Evolutionary conservation across 768 basidiomycete species (phyloP), one percentile per base, ranked within the genome.

Genomic region (Trametes cingulata): DNA sequence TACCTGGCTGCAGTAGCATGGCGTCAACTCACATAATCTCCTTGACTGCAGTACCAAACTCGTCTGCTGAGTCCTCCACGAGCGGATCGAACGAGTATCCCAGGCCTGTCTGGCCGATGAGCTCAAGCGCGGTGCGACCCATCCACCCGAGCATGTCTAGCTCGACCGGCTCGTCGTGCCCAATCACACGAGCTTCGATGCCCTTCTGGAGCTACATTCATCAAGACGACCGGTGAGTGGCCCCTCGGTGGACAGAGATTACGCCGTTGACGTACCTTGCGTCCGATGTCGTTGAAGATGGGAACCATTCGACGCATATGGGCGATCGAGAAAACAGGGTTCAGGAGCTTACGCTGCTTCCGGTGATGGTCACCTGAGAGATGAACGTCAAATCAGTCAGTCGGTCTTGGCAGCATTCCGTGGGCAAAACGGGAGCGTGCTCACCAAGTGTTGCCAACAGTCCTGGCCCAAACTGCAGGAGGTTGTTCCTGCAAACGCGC

Each of bases 381-480:
- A 33, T 33, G 6, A 33, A 10, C 29, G 10, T 33, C 4, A 5
- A 10, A 10, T 33, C 29, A 33, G 29, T 4, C 29, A 33, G 29
- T n/a, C 6, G 29, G 4, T 33, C 29, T 33, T 5, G 10, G n/a
- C n/a, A n/a, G n/a, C n/a, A n/a, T n/a, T n/a, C n/a, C n/a, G n/a
- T n/a, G n/a, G n/a, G n/a, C n/a, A n/a, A n/a, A n/a, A n/a, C n/a
- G n/a, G n/a, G n/a, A n/a, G n/a, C n/a, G n/a, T n/a, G n/a, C n/a
- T n/a, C n/a, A n/a, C n/a, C n/a, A n/a, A n/a, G n/a, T 5, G 67
- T 67, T 3, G 70, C 59, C 9, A 82, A 75, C 29, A 82, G 63
- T 1, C 81, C 81, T 1, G 78, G 76, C 0, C 82, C 82, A 63
- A 84, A 39, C 79, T 51, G 80, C 74, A 39, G 77, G 5, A 3